A percentile compares a stretch with the other conserved stretches of the same genome.
Conservation (phyloP, 2,329 filamentous ascomycete species). For the Monilinia laxa region DNA sequence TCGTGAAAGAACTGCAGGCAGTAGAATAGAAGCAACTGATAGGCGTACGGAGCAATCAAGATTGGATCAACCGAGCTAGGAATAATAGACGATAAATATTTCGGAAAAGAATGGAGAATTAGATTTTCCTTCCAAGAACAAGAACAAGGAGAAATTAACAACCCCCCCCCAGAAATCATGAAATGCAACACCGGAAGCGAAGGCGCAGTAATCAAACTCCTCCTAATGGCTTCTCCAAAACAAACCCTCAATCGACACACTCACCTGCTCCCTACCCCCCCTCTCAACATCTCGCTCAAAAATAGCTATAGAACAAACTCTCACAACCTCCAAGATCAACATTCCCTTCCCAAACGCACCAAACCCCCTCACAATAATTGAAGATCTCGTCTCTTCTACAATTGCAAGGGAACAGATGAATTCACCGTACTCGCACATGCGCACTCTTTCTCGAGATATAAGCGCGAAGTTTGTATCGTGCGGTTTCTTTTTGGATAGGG, state of each 20-base stretch:
- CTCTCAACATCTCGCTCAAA: too few relatives aligned
- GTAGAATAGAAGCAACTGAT: background rate
- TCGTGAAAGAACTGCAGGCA: constrained; percentile 13
- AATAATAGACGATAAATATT: background rate
- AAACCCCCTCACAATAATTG: background rate
- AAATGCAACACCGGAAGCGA: background rate
- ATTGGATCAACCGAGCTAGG: background rate
- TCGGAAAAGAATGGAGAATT: background rate
- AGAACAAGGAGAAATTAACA: background rate
- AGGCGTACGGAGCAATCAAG: background rate
- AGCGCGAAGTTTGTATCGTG: background rate
- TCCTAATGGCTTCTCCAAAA: too few relatives aligned
- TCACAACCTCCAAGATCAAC: too few relatives aligned
- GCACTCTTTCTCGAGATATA: background rate
- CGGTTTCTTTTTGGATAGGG: constrained; percentile 24
- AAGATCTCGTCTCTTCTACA: constrained; percentile 7
- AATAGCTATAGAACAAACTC: too few relatives aligned
- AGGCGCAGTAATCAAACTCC: background rate
- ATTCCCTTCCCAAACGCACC: too few relatives aligned
- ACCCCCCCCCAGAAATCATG: background rate
- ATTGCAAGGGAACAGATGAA: background rate
- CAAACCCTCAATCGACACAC: too few relatives aligned
- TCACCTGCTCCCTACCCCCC: too few relatives aligned
- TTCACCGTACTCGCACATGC: background rate
- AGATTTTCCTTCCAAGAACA: background rate